Percentiles rank a stretch among this genome's conserved stretches.
Evolutionary conservation across 495 filamentous ascomycete genomes (phyloP).

Genomic region (Barbatosphaeria neglecta): DNA sequence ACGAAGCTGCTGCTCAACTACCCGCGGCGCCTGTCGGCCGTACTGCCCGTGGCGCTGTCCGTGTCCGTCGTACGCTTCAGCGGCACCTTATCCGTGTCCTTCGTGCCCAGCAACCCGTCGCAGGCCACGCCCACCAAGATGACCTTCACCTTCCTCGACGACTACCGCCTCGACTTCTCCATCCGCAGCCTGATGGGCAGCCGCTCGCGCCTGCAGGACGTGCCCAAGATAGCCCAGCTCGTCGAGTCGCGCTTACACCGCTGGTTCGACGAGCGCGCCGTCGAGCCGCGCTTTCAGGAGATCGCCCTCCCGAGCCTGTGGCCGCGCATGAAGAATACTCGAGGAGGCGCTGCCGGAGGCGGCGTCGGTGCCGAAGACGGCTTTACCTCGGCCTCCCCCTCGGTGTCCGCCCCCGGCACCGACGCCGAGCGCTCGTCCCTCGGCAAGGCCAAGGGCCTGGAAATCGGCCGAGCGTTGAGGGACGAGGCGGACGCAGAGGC

Average conservation of each 20-base stretch:
- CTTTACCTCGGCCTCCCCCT: too few relatives aligned
- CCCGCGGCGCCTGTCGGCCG: constrained; percentile 74
- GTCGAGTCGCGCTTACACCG: constrained; percentile 83
- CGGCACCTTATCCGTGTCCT: constrained; percentile 83
- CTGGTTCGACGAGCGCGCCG: constrained; percentile 95
- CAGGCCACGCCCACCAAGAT: constrained; percentile 61
- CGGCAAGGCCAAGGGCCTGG: constrained; percentile 36
- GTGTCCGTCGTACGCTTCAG: constrained; percentile 89
- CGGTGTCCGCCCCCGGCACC: constrained; percentile 18
- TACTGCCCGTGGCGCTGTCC: constrained; percentile 84
- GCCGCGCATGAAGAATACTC: constrained; percentile 78
- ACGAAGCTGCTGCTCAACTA: constrained; percentile 91
- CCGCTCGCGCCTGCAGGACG: constrained; percentile 80
- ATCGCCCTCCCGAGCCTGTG: constrained; percentile 88
- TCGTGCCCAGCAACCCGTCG: constrained; percentile 58
- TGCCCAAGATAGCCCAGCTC: constrained; percentile 93
- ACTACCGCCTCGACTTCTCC: constrained; percentile 87
- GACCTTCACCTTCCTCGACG: constrained; percentile 87
- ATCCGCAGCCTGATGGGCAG: constrained; percentile 88
- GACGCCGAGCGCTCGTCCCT: constrained; percentile 26
- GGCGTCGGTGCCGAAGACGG: neutral
- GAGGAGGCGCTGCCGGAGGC: constrained; percentile 38
- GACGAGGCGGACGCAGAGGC: constrained; percentile 36
- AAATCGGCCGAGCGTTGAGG: constrained; percentile 32
- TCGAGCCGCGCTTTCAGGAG: constrained; percentile 92